phyloP scores from a whole-genome alignment of 306 rosid genomes.

The Quercus suber region DNA sequence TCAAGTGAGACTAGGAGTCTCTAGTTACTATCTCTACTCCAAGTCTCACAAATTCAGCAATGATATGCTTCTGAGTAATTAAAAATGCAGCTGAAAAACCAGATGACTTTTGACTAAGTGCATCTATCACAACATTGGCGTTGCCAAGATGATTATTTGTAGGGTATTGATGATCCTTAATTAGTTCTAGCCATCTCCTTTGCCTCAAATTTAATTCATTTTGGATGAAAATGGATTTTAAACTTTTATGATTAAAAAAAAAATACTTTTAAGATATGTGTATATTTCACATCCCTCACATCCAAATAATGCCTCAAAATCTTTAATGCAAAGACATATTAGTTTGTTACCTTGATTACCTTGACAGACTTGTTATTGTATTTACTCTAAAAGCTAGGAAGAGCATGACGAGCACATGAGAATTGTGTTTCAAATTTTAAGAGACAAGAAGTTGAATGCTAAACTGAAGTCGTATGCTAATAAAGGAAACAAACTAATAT shows the following conservation, averaged over 20 bases:
- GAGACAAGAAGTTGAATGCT: background rate
- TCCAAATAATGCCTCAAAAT: background rate
- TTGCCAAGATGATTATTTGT: background rate
- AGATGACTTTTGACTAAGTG: background rate
- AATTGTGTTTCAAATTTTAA: background rate
- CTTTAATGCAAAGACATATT: background rate
- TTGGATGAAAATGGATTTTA: background rate
- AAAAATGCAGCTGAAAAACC: no score
- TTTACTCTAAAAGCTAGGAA: background rate
- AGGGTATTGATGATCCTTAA: background rate
- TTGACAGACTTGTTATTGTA: no score
- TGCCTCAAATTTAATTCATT: background rate
- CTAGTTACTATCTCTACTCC: no score
- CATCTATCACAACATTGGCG: background rate
- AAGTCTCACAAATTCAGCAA: background rate
- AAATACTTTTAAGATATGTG: no score
- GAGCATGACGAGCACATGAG: background rate
- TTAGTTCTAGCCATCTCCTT: background rate
- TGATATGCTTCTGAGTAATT: background rate
- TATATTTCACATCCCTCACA: background rate
- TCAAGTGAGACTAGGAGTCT: background rate
- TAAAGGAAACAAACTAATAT: background rate
- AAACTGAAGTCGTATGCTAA: background rate
- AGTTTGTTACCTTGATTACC: background rate
- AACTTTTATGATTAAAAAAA: background rate